These are phyloP conservation scores for Ceratobasidium papillatum DNA, from an alignment of 1,284 basidiomycete genomes.

Conservation along the genomic window DNA sequence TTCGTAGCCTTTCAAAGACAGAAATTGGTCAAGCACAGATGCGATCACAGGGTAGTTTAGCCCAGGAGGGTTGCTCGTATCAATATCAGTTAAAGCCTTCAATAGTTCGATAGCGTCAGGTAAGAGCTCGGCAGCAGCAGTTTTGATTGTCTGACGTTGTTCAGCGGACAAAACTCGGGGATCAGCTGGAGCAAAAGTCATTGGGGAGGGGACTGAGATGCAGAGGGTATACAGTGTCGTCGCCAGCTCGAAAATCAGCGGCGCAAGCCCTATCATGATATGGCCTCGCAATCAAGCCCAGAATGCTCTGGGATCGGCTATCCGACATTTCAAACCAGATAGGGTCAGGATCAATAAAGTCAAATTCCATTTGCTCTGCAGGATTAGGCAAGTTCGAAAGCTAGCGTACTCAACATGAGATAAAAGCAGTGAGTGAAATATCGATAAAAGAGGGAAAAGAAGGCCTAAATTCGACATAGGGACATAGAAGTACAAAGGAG, in stretches of 20 bases:
- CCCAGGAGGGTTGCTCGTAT: slow-evolving; percentile 44
- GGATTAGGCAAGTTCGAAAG: not conserved
- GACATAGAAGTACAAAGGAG: slow-evolving; percentile 37
- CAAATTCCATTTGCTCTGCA: slow-evolving; percentile 13
- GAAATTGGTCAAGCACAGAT: slow-evolving; percentile 35
- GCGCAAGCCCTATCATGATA: not conserved
- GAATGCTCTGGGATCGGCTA: not conserved
- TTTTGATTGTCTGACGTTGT: slow-evolving; percentile 12
- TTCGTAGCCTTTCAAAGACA: slow-evolving; percentile 38
- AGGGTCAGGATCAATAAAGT: not conserved
- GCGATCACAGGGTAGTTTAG: slow-evolving; percentile 43
- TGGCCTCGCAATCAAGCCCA: not conserved
- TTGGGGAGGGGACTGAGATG: not conserved
- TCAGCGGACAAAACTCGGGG: not conserved
- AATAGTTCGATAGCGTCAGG: slow-evolving; percentile 13
- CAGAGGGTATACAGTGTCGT: not conserved
- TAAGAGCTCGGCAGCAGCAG: slow-evolving; percentile 2
- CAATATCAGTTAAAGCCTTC: slow-evolving; percentile 26
- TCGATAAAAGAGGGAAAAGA: not conserved
- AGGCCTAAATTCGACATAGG: slow-evolving; percentile 34
- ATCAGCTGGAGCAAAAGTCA: not conserved
- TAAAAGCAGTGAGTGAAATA: not conserved
- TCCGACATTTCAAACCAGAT: not conserved
- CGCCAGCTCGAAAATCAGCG: too few relatives aligned
- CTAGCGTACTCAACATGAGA: slow-evolving; percentile 33